Evolutionary conservation across 2,329 filamentous ascomycete genomes (phyloP), one percentile per base, ranked within the genome.

Genomic region (Pezicula neosporulosa): DNA sequence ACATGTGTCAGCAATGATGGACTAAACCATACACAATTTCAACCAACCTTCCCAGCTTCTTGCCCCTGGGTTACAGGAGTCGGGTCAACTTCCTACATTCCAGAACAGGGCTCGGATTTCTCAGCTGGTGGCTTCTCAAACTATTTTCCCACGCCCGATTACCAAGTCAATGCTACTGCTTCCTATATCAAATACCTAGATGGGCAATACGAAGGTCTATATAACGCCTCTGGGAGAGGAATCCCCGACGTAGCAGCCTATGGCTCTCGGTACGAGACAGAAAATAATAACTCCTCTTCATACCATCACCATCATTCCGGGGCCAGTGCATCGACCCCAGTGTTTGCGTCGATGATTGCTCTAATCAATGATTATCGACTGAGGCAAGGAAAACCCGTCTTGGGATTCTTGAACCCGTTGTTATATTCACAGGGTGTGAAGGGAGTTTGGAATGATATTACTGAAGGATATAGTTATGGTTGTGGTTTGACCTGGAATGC

Each of bases 21-120:
- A 19, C 71, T 67, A 37, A 73, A 79, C 51, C 74, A 69, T 2
- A 74, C 75, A 12, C 71, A 75, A 16, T 82, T 85, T 61, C 70
- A 82, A 30, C 76, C 83, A 1, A 77, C 74, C 1, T 89, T 88
- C 67, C 85, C 86, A 0, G 79, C 77, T 0, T 77, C 77, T 0
- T 89, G 86, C 59, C 85, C 84, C 0, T 88, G 78, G 64, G 78
- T 87, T 13, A 88, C 85, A 1, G 69, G 77, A 3, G 77, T 88
- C 2, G 85, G 86, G 13, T 84, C 81, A 2, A 83, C 82, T 2
- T 69, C 70, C 60, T 67, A 72, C 48, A 69, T 75, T 48, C 77
- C 76, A 6, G 77, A 80, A 55, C 68, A 72, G 24, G 72, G 71
- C 3, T 74, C 70, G 10, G 70, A 68, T 24, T 71, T 71, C 41